Evolutionary conservation across 177 flowering plant species (phyloP), one percentile per base, ranked within the genome.

Genomic region (Telopea speciosissima): DNA sequence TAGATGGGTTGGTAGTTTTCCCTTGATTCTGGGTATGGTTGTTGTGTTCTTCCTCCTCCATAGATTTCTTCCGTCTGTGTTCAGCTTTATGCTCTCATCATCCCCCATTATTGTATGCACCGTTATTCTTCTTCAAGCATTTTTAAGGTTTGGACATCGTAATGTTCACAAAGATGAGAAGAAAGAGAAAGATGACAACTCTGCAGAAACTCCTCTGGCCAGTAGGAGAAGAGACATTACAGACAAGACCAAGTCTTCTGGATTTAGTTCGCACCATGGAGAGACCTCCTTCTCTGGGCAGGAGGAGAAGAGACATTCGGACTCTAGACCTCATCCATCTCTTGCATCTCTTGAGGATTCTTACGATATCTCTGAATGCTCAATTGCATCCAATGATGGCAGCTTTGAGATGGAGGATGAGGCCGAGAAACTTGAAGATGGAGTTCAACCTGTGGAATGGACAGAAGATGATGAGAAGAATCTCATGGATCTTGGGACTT

Each of bases 391-490:
- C 44, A 60, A 74, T 26, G 79, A 78, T 42, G 78, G 77, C 21
- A 79, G 82, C 70, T 74, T 40, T 21, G 87, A 79, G 23, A 82
- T 82, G 0, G 88, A 73, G 61, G 94, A 83, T 19, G 90, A 81
- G 54, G 63, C 36, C 28, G 93, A 82, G 40, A 78, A 76, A 33
- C 77, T 79, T 0, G 89, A 79, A 26, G 89, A 80, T 65, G 83
- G 73, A 68, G 71, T 79, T 56, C 84, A 85, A 74, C 83, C 86
- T 45, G 89, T 85, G 26, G 89, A 77, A 70, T 96, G 99, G 98
- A 96, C 97, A 7, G 96, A 88, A 69, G 97, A 87, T 79, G 99
- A 87, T 71, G 83, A 90, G 75, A 90, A 84, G 81, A 91, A 91
- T 74, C 80, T 88, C 19, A 86, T 85, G 88, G 94, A 92, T 74